Conservation (phyloP, 108 stramenopile genomes). For the Nitzschia sp. region DNA sequence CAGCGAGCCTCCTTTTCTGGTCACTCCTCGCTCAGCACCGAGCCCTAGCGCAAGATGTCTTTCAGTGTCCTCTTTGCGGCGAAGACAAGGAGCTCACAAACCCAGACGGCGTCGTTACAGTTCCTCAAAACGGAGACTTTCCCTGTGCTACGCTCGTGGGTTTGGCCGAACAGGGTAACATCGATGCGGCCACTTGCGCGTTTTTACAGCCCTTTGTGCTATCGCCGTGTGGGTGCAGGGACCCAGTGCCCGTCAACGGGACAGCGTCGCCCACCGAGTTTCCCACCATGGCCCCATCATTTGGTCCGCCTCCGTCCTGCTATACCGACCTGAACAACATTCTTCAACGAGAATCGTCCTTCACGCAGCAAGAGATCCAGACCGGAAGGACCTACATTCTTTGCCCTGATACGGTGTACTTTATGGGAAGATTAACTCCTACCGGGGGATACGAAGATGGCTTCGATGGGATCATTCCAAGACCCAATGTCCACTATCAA, state of each 20-base stretch:
- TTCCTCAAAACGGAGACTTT: not conserved
- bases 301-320: conserved; percentile 15
- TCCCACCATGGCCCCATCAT: conserved; percentile 13
- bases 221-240: conserved; percentile 20
- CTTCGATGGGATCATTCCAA: conserved; percentile 16
- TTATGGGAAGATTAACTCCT: conserved; percentile 20
- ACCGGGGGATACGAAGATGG: conserved; percentile 17
- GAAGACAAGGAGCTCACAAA: conserved; percentile 17
- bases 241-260: not conserved
- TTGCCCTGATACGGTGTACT: conserved; percentile 29
- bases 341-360: not conserved
- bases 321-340: conserved; percentile 13
- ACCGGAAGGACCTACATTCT: conserved; percentile 17
- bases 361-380: not conserved
- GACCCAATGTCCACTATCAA: conserved; percentile 30
- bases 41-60: not conserved
- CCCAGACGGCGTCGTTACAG: conserved; percentile 1
- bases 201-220: not conserved
- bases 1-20: not conserved
- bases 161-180: not conserved
- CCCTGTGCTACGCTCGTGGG: not conserved
- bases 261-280: not conserved
- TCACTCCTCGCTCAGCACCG: not conserved
- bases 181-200: not conserved
- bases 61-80: conserved; percentile 17